Evolutionary conservation across 768 basidiomycete genomes (phyloP).

Genomic region (Austroboletus festivus): DNA sequence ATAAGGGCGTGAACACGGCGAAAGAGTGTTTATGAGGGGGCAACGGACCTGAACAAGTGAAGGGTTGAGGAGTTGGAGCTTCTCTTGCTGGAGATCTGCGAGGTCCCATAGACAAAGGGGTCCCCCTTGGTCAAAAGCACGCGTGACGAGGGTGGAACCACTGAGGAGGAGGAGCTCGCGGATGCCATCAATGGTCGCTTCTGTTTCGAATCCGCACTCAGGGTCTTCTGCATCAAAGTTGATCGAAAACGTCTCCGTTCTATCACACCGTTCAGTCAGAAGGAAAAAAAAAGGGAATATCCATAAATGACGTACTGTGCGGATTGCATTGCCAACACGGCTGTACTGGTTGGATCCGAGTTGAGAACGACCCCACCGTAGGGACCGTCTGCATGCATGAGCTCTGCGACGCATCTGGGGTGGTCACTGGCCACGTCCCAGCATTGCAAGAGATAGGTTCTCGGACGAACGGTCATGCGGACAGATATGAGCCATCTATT

Average conservation of each 20-base stretch:
- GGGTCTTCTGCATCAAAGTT: conserved; percentile 35
- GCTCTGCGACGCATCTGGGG: conserved; percentile 43
- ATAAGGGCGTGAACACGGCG: too few species aligned
- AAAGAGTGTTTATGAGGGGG: too few species aligned
- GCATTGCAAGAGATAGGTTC: conserved; percentile 44
- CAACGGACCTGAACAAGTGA: conserved; percentile 10
- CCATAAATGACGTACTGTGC: conserved; percentile 18
- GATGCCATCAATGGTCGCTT: conserved; percentile 31
- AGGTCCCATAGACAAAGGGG: conserved; percentile 39
- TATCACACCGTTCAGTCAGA: background rate
- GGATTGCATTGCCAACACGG: conserved; percentile 42
- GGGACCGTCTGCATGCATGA: conserved; percentile 29
- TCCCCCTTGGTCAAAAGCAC: conserved; percentile 23
- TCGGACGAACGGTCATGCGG: conserved; percentile 23
- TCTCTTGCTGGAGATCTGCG: conserved; percentile 26
- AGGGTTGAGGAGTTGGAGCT: conserved; percentile 36
- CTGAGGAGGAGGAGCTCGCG: conserved; percentile 36
- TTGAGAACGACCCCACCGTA: conserved; percentile 49
- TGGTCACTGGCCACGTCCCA: conserved; percentile 46
- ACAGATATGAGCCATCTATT: conserved; percentile 49
- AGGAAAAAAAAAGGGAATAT: too few species aligned
- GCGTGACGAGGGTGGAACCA: conserved; percentile 39
- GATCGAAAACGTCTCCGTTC: conserved; percentile 42
- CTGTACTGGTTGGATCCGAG: conserved; percentile 31
- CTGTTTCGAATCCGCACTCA: conserved; percentile 36